Conservation (phyloP, 2,329 filamentous ascomycete genomes). For the Amylocarpus encephaloides region DNA sequence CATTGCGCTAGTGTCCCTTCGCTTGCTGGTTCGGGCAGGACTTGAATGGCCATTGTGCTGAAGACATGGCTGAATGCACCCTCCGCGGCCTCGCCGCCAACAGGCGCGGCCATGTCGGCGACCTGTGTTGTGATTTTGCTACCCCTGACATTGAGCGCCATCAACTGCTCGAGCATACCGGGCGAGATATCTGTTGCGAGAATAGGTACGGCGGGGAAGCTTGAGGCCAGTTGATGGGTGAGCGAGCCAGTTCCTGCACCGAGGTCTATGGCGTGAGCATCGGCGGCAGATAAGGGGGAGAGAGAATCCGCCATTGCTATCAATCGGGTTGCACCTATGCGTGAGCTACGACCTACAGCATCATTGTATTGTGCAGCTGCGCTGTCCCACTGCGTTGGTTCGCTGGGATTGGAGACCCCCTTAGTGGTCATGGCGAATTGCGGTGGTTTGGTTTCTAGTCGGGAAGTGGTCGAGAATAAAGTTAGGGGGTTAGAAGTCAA, state of each 20-base stretch:
- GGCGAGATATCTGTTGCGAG: constrained; percentile 9
- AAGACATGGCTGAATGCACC: constrained; percentile 6
- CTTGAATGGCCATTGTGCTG: constrained; percentile 9
- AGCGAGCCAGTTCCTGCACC: constrained; percentile 6
- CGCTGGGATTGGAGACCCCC: no score
- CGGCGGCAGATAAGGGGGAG: background rate
- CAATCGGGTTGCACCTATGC: background rate
- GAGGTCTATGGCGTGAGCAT: constrained; percentile 4
- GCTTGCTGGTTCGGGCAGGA: background rate
- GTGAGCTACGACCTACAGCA: background rate
- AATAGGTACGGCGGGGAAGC: constrained; percentile 1
- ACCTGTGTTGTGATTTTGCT: constrained; percentile 6
- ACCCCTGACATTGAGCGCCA: background rate
- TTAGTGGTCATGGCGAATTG: no score
- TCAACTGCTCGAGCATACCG: constrained; percentile 2
- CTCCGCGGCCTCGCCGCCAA: background rate
- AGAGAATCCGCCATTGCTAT: background rate
- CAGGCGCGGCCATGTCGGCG: constrained; percentile 5
- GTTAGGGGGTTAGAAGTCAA: no score
- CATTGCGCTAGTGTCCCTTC: background rate
- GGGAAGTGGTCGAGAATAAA: no score
- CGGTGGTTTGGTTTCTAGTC: no score
- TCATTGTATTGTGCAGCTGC: constrained; percentile 7
- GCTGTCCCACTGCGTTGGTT: background rate
- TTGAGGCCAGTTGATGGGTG: background rate